Evolutionary conservation across 2,329 filamentous ascomycete species (phyloP).

Genomic region (Epichloe glyceriae): DNA sequence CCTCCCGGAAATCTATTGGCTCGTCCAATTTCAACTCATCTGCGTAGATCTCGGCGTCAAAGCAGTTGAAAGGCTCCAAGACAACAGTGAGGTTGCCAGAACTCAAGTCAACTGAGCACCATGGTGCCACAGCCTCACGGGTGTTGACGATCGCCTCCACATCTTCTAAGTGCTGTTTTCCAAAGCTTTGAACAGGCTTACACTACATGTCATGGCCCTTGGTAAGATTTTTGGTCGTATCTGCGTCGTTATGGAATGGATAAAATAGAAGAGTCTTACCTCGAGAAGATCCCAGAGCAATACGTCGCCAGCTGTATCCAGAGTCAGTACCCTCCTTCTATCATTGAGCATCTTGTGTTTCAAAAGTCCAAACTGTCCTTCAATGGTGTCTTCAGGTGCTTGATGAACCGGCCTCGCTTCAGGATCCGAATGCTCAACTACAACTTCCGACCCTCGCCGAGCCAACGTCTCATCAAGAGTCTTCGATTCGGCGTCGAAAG

Average conservation of each 20-base stretch:
- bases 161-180: conserved; percentile 86
- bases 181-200: conserved; percentile 78
- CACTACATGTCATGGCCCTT: conserved; percentile 42
- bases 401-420: conserved; percentile 49
- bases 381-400: conserved; percentile 67
- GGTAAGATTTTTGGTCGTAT: not conserved
- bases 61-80: conserved; percentile 88
- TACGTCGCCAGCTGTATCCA: conserved; percentile 92
- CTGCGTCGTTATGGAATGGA: not conserved
- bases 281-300: conserved; percentile 87
- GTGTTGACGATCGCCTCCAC: conserved; percentile 81
- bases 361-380: conserved; percentile 88
- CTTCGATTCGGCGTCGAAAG: conserved; percentile 42
- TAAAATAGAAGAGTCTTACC: conserved; percentile 32
- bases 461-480: conserved; percentile 30
- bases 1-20: conserved; percentile 71
- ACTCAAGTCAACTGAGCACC: conserved; percentile 90
- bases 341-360: conserved; percentile 91
- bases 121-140: conserved; percentile 77
- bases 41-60: conserved; percentile 94
- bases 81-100: conserved; percentile 86
- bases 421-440: conserved; percentile 16
- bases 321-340: conserved; percentile 71
- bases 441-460: conserved; percentile 25
- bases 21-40: conserved; percentile 71